phyloP scores from a whole-genome alignment of 768 basidiomycete species.

The Tylopilus sp. region DNA sequence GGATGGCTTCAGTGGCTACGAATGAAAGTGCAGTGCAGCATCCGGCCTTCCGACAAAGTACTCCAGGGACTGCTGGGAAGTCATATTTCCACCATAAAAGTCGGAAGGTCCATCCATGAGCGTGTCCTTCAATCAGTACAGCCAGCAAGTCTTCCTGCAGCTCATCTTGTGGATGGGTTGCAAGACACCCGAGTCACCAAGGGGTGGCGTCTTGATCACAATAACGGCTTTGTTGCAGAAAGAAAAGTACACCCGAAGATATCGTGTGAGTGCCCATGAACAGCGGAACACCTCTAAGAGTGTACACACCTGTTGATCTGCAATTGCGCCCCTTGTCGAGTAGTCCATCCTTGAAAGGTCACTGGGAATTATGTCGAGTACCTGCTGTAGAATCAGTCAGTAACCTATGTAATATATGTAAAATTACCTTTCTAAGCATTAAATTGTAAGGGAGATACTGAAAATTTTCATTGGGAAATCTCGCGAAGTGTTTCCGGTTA shows the following conservation, averaged over 20 bases:
- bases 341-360: slow-evolving; percentile 28
- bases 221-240: background rate
- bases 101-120: background rate
- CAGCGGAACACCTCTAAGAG: background rate
- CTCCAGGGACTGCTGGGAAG: background rate
- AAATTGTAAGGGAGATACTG: slow-evolving; percentile 17
- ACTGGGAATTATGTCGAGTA: slow-evolving; percentile 20
- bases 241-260: slow-evolving; percentile 25
- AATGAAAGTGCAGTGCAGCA: background rate
- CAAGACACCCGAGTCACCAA: no score
- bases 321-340: slow-evolving; percentile 17
- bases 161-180: background rate
- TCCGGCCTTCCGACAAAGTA: background rate
- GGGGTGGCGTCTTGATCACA: background rate
- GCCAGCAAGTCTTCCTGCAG: background rate
- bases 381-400: slow-evolving; percentile 12
- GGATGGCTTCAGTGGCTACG: no score
- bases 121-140: background rate
- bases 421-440: slow-evolving; percentile 20
- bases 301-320: slow-evolving; percentile 16
- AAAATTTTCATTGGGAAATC: slow-evolving; percentile 18
- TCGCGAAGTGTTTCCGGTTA: slow-evolving; percentile 23
- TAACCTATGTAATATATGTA: no score
- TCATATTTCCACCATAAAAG: background rate
- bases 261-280: background rate